phyloP scores from a whole-genome alignment of 352 stramenopile genomes.

The Peronosclerospora sorghi region DNA sequence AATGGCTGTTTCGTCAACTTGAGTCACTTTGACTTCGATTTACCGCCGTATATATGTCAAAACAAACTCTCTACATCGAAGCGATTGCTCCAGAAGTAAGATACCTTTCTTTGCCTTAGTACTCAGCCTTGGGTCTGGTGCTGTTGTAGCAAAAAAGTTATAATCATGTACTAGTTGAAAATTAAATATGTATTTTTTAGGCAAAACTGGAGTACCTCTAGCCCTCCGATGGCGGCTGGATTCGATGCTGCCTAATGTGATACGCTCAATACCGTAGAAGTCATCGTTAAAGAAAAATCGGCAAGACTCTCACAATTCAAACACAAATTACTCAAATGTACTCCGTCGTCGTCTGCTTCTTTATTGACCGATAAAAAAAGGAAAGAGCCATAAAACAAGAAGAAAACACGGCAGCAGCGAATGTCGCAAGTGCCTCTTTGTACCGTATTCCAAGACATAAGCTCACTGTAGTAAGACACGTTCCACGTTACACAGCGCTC shows the following conservation, averaged over 20 bases:
- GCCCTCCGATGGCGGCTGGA: too few relatives aligned
- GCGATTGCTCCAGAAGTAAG: conserved; percentile 72
- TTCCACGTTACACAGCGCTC: conserved; percentile 19
- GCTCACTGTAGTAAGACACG: background rate
- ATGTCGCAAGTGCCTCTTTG: conserved; percentile 69
- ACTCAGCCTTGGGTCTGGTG: too few relatives aligned
- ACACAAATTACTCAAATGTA: conserved; percentile 80
- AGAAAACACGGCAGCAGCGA: conserved; percentile 42
- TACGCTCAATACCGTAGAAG: too few relatives aligned
- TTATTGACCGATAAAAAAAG: conserved; percentile 30
- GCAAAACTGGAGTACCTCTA: too few relatives aligned
- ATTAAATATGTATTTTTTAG: too few relatives aligned
- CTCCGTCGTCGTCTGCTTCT: conserved; percentile 16
- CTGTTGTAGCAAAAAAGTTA: too few relatives aligned
- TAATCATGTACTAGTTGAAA: too few relatives aligned
- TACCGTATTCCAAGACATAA: conserved; percentile 47
- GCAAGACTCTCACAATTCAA: conserved; percentile 79
- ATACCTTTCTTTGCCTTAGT: too few relatives aligned
- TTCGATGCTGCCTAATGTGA: too few relatives aligned
- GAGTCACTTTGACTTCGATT: conserved; percentile 64
- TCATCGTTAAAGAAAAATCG: conserved; percentile 70
- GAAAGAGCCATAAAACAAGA: conserved; percentile 48
- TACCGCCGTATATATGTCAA: conserved; percentile 71
- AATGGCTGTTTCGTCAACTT: conserved; percentile 82
- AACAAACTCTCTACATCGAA: conserved; percentile 76